phyloP scores from a whole-genome alignment of 768 basidiomycete genomes.

The Trametes gibbosa region DNA sequence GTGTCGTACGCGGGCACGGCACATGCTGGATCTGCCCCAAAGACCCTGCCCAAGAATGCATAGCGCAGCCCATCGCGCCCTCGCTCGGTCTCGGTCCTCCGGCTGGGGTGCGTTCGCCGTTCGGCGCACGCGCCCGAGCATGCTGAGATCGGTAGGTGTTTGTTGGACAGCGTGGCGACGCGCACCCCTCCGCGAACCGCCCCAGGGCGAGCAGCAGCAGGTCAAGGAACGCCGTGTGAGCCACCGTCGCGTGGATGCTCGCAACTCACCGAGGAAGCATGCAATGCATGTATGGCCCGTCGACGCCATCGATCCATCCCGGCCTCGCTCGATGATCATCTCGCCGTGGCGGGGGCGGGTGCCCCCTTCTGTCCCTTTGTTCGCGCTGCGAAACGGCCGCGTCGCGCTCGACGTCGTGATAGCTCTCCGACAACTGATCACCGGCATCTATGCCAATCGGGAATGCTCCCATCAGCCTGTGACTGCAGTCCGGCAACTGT shows the following conservation, averaged over 20 bases:
- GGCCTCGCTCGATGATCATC: background rate
- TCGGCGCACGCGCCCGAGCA: background rate
- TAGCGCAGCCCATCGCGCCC: background rate
- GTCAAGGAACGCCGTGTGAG: background rate
- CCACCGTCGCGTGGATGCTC: background rate
- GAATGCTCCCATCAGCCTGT: background rate
- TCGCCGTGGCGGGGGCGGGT: background rate
- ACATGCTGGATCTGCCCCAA: background rate
- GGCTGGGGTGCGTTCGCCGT: background rate
- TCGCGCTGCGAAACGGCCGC: background rate
- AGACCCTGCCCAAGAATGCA: background rate
- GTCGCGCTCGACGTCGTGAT: background rate
- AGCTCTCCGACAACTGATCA: background rate
- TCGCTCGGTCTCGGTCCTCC: background rate
- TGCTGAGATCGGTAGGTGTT: background rate
- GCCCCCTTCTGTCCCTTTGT: no score
- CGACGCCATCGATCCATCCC: background rate
- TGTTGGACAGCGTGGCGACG: background rate
- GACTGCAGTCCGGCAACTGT: background rate
- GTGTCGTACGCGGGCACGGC: background rate
- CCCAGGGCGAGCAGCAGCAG: background rate
- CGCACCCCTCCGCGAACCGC: background rate
- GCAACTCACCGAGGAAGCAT: background rate
- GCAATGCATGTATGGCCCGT: background rate
- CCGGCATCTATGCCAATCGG: background rate